Evolutionary conservation across 2,329 filamentous ascomycete species (phyloP).

Genomic region (Talaromyces sp.): DNA sequence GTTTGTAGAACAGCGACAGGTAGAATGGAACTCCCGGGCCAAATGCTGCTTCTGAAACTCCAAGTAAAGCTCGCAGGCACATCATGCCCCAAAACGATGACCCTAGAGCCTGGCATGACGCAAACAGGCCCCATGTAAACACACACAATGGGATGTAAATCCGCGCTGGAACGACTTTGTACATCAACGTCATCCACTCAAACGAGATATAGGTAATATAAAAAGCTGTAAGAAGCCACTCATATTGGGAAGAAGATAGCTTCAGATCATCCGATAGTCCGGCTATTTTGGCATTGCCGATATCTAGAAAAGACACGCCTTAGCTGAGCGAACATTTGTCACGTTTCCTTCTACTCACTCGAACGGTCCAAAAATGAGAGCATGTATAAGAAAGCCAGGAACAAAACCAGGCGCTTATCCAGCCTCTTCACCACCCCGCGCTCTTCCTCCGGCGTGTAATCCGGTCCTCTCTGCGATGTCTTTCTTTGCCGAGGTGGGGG

Average conservation of each 20-base stretch:
- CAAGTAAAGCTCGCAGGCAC: conserved; percentile 40
- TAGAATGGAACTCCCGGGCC: conserved; percentile 60
- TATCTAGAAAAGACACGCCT: conserved; percentile 33
- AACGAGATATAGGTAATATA: conserved; percentile 61
- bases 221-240: conserved; percentile 58
- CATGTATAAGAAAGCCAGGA: conserved; percentile 77
- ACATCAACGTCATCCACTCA: conserved; percentile 62
- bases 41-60: conserved; percentile 58
- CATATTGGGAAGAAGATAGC: conserved; percentile 52
- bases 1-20: conserved; percentile 57
- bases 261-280: conserved; percentile 51
- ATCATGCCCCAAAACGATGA: conserved; percentile 57
- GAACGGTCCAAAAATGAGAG: conserved; percentile 81
- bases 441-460: conserved; percentile 61
- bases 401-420: conserved; percentile 70
- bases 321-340: background rate
- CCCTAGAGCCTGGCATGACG: conserved; percentile 65
- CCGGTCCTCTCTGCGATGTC: background rate
- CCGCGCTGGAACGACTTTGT: conserved; percentile 55
- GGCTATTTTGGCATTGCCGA: conserved; percentile 59
- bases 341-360: conserved; percentile 53
- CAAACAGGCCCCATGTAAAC: conserved; percentile 71
- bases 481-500: conserved; percentile 20
- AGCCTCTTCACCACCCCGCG: conserved; percentile 65
- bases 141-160: conserved; percentile 59